These are phyloP conservation scores for Oryza meridionalis DNA, from an alignment of 176 grass and related monocot genomes.

Conservation along the genomic window DNA sequence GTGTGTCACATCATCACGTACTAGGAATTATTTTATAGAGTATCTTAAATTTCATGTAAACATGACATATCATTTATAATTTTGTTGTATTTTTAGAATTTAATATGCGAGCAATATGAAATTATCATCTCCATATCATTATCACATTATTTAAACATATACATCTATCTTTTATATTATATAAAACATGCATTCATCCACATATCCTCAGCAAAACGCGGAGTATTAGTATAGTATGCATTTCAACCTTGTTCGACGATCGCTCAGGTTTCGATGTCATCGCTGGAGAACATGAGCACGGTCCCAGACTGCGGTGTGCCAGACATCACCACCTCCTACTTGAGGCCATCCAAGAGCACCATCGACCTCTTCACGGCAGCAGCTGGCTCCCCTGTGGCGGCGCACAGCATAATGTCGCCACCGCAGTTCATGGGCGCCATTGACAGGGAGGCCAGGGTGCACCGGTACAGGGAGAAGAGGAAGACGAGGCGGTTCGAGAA, in stretches of 20 bases:
- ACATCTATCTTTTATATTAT: too few species aligned
- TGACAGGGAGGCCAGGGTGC: conserved; percentile 63
- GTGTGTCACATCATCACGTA: too few species aligned
- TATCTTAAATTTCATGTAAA: too few species aligned
- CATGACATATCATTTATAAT: too few species aligned
- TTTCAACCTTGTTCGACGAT: background rate
- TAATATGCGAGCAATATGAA: too few species aligned
- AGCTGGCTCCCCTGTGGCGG: background rate
- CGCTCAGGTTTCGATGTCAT: conserved; percentile 30
- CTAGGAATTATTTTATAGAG: too few species aligned
- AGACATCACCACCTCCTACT: conserved; percentile 1
- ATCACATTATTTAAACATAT: too few species aligned
- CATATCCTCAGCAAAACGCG: too few species aligned
- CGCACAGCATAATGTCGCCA: conserved; percentile 4
- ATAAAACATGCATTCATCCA: too few species aligned
- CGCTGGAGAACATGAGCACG: conserved; percentile 40
- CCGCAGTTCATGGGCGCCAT: conserved; percentile 19
- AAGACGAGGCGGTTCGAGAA: conserved; percentile 80
- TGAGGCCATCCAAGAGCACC: conserved; percentile 28
- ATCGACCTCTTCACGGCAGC: conserved; percentile 13
- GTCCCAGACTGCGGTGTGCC: conserved; percentile 30
- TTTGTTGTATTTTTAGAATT: too few species aligned
- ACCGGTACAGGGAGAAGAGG: conserved; percentile 79
- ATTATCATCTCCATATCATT: too few species aligned
- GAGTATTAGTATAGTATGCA: too few species aligned